Conservation (phyloP, 2,329 filamentous ascomycete species). For the Trichoderma atrobrunneum region DNA sequence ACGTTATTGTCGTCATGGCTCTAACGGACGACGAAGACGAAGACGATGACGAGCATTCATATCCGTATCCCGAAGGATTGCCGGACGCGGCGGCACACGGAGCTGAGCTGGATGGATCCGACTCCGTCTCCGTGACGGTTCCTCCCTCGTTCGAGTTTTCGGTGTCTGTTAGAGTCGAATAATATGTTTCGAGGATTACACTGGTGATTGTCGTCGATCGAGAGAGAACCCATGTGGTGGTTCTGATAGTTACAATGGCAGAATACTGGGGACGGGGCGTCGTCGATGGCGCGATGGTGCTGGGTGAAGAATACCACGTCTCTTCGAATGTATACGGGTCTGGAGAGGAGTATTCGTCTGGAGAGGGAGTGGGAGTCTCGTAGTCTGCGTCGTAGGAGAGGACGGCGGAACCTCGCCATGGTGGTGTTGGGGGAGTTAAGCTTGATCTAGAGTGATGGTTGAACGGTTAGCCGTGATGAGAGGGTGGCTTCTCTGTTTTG, state of each 20-base stretch:
- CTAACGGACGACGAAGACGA: background rate
- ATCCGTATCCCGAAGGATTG: background rate
- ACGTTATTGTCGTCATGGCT: background rate
- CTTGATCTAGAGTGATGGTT: background rate
- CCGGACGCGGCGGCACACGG: background rate
- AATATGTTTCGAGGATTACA: constrained; percentile 6
- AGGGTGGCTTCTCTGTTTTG: background rate
- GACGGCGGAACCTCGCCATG: background rate
- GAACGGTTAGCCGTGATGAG: background rate
- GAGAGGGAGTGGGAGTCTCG: background rate
- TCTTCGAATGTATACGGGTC: background rate
- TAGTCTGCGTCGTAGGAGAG: background rate
- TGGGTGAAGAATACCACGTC: background rate
- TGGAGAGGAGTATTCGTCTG: background rate
- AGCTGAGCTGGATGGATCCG: background rate
- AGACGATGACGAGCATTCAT: background rate
- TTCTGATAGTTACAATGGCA: background rate
- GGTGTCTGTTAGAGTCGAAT: background rate
- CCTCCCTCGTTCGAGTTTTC: background rate
- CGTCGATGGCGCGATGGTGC: background rate
- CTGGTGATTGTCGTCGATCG: constrained; percentile 15
- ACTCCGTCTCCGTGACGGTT: background rate
- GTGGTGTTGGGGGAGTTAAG: background rate
- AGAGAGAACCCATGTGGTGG: constrained; percentile 5
- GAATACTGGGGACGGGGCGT: constrained; percentile 7